These are phyloP conservation scores for Phytophthora chlamydospora DNA, from an alignment of 352 stramenopile species.

Conservation along the genomic window DNA sequence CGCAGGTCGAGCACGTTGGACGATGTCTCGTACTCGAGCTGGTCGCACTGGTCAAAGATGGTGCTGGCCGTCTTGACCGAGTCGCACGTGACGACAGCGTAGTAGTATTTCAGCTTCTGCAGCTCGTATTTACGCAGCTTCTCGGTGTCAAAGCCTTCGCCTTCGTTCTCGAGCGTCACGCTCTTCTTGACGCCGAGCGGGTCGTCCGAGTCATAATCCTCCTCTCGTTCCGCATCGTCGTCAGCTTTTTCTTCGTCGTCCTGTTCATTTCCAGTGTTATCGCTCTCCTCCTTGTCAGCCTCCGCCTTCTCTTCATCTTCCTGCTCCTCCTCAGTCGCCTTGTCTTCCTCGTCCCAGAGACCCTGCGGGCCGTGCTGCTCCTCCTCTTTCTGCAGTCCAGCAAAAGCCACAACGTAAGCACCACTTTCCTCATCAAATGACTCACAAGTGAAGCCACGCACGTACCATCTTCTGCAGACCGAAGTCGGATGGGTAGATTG, in stretches of 20 bases:
- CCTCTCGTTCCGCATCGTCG: conserved; percentile 41
- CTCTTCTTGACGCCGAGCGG: conserved; percentile 71
- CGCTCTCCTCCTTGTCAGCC: conserved; percentile 22
- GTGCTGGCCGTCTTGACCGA: conserved; percentile 89
- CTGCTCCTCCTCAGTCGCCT: conserved; percentile 26
- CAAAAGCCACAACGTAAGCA: conserved; percentile 12
- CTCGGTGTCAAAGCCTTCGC: conserved; percentile 92
- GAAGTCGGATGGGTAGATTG: conserved; percentile 97
- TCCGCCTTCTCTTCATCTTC: conserved; percentile 37
- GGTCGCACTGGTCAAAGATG: conserved; percentile 96
- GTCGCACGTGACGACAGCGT: conserved; percentile 96
- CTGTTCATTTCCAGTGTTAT: conserved; percentile 20
- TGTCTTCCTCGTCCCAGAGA: conserved; percentile 62
- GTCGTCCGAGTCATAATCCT: conserved; percentile 75
- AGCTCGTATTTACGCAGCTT: conserved; percentile 97
- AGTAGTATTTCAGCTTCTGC: conserved; percentile 98
- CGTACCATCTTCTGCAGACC: conserved; percentile 93
- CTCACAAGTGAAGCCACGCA: not conserved
- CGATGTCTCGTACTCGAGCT: conserved; percentile 98
- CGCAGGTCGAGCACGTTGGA: conserved; percentile 95
- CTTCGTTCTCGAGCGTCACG: conserved; percentile 55
- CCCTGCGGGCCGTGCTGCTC: conserved; percentile 70
- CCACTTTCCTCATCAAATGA: not conserved
- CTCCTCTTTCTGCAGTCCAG: conserved; percentile 86
- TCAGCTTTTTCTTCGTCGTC: conserved; percentile 37